Evolutionary conservation across 2,329 filamentous ascomycete species (phyloP).

Genomic region (Pezicula carpinea): DNA sequence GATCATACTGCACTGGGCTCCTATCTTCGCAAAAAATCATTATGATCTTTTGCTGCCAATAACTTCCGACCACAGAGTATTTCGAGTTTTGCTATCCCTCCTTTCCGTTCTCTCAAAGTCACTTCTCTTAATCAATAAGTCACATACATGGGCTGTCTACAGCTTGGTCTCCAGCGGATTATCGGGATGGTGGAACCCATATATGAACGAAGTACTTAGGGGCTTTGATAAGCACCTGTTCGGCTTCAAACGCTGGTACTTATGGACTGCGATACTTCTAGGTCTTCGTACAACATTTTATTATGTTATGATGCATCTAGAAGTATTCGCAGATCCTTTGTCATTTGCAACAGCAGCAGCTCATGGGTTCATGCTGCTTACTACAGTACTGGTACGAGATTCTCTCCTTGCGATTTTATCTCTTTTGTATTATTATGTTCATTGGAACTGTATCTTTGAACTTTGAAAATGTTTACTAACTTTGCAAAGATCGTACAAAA

Average conservation of each 20-base stretch:
- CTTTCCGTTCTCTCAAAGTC: neutral
- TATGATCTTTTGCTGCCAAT: neutral
- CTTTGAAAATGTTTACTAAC: no score
- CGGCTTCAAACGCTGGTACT: neutral
- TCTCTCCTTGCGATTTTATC: no score
- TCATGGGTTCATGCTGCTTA: no score
- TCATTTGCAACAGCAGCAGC: no score
- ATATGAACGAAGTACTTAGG: neutral
- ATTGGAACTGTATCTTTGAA: no score
- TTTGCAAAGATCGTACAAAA: no score
- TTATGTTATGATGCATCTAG: neutral
- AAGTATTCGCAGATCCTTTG: neutral
- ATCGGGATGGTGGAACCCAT: constrained; percentile 1
- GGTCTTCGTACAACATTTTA: neutral
- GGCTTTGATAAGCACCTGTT: neutral
- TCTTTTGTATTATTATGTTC: no score
- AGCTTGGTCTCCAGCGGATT: neutral
- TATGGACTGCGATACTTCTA: neutral
- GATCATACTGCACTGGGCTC: constrained; percentile 1
- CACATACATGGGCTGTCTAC: neutral
- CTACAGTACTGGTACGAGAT: no score
- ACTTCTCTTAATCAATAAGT: neutral
- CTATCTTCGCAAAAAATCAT: no score
- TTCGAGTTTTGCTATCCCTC: neutral
- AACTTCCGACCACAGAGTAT: neutral